phyloP scores from a whole-genome alignment of 192 early-diverging fungal genomes.

The Diversispora eburnea region DNA sequence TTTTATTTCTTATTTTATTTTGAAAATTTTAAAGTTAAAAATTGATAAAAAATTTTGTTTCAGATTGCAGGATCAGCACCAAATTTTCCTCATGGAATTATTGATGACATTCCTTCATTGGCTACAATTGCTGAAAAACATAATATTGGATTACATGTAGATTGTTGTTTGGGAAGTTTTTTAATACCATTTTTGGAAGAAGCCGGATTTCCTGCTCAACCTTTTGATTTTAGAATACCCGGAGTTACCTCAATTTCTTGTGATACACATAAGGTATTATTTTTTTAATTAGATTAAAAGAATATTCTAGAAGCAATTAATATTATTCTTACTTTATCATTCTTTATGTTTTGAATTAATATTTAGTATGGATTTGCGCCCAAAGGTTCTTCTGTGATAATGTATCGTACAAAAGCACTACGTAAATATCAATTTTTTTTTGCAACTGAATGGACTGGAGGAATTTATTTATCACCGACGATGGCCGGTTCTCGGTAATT shows the following conservation, averaged over 20 bases:
- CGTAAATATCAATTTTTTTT: conserved; percentile 93
- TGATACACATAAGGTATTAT: conserved; percentile 85
- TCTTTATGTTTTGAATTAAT: not conserved
- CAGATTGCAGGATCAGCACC: conserved; percentile 85
- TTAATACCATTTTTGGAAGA: conserved; percentile 91
- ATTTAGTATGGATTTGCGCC: conserved; percentile 91
- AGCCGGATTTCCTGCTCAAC: conserved; percentile 80
- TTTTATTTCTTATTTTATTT: not conserved
- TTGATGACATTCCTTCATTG: conserved; percentile 84
- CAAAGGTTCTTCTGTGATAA: conserved; percentile 93
- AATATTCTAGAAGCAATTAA: not conserved
- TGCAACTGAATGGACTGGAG: conserved; percentile 88
- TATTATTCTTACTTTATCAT: not conserved
- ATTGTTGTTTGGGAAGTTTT: conserved; percentile 95
- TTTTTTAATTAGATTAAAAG: not conserved
- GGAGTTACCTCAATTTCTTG: conserved; percentile 94
- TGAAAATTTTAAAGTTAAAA: not conserved
- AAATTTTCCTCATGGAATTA: conserved; percentile 91
- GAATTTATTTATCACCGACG: conserved; percentile 91
- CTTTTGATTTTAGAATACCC: conserved; percentile 84
- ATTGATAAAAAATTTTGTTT: not conserved
- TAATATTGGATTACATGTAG: conserved; percentile 88
- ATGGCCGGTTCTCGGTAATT: conserved; percentile 82
- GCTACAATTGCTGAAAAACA: conserved; percentile 73
- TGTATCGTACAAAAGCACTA: conserved; percentile 77